Percentiles rank a stretch among this genome's conserved stretches.
These are phyloP conservation scores for Solanum paucissectum DNA, from an alignment of 257 asterid species.

Conservation along the genomic window DNA sequence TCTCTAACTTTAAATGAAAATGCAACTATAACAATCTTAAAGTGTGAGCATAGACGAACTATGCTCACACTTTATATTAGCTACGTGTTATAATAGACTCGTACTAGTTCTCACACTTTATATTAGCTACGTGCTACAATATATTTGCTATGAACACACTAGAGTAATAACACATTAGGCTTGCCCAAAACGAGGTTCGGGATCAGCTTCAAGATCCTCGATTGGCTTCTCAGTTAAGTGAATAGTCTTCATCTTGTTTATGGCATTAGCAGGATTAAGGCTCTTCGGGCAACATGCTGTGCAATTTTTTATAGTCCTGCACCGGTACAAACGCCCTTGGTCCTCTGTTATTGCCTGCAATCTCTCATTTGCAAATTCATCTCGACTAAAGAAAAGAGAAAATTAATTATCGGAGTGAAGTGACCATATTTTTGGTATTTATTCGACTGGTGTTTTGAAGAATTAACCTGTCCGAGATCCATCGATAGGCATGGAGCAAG, in stretches of 20 bases:
- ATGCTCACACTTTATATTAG: not conserved
- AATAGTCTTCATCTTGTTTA: constrained; percentile 50
- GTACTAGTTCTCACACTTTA: too few relatives aligned
- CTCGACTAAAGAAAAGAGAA: constrained; percentile 33
- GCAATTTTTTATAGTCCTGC: constrained; percentile 69
- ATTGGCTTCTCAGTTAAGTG: constrained; percentile 23
- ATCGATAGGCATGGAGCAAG: constrained; percentile 50
- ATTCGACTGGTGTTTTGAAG: not conserved
- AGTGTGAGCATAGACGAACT: not conserved
- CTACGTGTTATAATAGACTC: not conserved
- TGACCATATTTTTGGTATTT: not conserved
- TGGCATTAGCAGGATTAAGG: constrained; percentile 63
- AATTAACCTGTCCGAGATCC: constrained; percentile 58
- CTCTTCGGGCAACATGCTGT: constrained; percentile 56
- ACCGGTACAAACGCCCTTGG: constrained; percentile 30
- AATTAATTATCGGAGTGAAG: not conserved
- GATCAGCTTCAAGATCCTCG: constrained; percentile 2
- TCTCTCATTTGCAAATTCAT: constrained; percentile 53
- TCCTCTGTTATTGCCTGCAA: constrained; percentile 50
- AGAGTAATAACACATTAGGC: not conserved
- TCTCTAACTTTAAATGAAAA: too few relatives aligned
- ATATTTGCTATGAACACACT: not conserved
- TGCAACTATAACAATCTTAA: too few relatives aligned
- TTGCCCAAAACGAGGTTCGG: constrained; percentile 3
- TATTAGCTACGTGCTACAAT: too few relatives aligned